A percentile compares a stretch with the other conserved stretches of the same genome.
Evolutionary conservation across 2,329 filamentous ascomycete genomes (phyloP).

Genomic region (Ophiosphaerella narmari): DNA sequence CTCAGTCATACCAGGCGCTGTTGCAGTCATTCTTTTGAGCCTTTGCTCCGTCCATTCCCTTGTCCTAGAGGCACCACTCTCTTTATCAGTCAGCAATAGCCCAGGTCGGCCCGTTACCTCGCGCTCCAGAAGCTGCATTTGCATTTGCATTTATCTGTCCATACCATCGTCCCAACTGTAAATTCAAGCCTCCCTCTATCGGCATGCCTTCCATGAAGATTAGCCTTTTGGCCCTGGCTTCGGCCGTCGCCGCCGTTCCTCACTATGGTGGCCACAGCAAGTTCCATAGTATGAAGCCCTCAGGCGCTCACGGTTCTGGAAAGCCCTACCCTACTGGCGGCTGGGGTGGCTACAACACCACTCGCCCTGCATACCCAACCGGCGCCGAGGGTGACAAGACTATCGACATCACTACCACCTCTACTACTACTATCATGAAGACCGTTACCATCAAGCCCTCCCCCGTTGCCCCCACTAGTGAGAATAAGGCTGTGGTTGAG

Average conservation of each 20-base stretch:
- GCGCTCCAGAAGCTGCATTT: slow-evolving; percentile 46
- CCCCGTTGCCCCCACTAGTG: slow-evolving; percentile 9
- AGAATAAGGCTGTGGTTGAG: slow-evolving; percentile 14
- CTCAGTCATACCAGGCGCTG: slow-evolving; percentile 37
- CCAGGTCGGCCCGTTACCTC: slow-evolving; percentile 49
- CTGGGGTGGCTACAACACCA: slow-evolving; percentile 34
- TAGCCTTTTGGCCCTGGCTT: slow-evolving; percentile 50
- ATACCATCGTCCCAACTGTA: slow-evolving; percentile 16
- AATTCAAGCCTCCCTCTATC: slow-evolving; percentile 11
- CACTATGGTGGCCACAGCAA: slow-evolving; percentile 36
- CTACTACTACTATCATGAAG: slow-evolving; percentile 34
- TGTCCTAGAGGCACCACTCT: slow-evolving; percentile 43
- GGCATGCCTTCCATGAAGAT: slow-evolving; percentile 46
- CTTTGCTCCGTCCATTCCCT: slow-evolving; percentile 49
- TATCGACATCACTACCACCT: slow-evolving; percentile 28
- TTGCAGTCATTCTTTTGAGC: slow-evolving; percentile 47
- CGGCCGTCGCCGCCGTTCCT: slow-evolving; percentile 46
- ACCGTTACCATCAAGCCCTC: slow-evolving; percentile 27
- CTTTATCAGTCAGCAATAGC: slow-evolving; percentile 43
- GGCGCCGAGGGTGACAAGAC: slow-evolving; percentile 27
- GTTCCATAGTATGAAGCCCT: slow-evolving; percentile 26
- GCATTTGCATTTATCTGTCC: slow-evolving; percentile 19
- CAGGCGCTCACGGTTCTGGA: slow-evolving; percentile 15
- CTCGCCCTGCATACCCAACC: slow-evolving; percentile 23
- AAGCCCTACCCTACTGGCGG: slow-evolving; percentile 40